Evolutionary conservation across 805 yeast genomes (phyloP).

Genomic region (Cyberlindnera saturnus): DNA sequence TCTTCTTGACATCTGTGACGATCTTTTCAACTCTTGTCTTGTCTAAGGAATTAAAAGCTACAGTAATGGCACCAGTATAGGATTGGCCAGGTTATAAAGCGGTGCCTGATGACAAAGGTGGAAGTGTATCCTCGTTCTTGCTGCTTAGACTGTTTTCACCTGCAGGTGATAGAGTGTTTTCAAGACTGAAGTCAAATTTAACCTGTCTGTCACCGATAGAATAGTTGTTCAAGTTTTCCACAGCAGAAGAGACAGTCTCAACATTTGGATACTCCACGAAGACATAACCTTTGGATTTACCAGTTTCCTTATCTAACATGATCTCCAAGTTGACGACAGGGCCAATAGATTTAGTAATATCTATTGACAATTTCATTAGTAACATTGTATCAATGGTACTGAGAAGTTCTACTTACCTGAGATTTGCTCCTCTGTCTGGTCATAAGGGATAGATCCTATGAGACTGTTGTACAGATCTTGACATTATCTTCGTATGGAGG

Average conservation of each 20-base stretch:
- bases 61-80: conserved; percentile 35
- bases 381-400: neutral
- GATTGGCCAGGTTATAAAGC: conserved; percentile 29
- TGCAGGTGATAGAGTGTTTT: conserved; percentile 26
- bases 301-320: conserved; percentile 82
- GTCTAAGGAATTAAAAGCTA: conserved; percentile 41
- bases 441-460: conserved; percentile 86
- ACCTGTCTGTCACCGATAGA: conserved; percentile 65
- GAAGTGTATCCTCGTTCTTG: conserved; percentile 24
- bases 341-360: conserved; percentile 81
- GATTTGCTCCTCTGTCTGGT: conserved; percentile 92
- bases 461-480: conserved; percentile 42
- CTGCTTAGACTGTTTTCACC: conserved; percentile 1
- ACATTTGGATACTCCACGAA: conserved; percentile 71
- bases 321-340: conserved; percentile 74
- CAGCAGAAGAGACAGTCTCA: conserved; percentile 88
- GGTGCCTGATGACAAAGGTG: conserved; percentile 53
- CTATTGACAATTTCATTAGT: conserved; percentile 24
- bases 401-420: conserved; percentile 20
- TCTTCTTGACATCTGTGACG: conserved; percentile 50
- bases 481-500: conserved; percentile 59
- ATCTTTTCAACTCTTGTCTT: conserved; percentile 40
- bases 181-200: conserved; percentile 70
- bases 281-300: conserved; percentile 87
- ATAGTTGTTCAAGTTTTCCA: conserved; percentile 77